phyloP scores from a whole-genome alignment of 148 eudicot species.

The Diospyros lotus region DNA sequence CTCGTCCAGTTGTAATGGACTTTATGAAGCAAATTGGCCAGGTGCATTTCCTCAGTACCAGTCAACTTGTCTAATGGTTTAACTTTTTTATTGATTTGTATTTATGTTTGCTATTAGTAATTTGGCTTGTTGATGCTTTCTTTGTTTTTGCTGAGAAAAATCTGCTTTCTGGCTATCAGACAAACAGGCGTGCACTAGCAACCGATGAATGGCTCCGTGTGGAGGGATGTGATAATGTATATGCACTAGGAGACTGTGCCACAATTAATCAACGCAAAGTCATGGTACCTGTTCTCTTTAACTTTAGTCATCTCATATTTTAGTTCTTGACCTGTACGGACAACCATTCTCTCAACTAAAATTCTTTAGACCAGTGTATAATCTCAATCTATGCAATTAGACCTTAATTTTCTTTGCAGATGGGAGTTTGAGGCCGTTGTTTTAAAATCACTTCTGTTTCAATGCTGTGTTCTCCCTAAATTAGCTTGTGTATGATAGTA shows the following conservation, averaged over 20 bases:
- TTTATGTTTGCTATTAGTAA: background rate
- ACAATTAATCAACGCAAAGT: slow-evolving; percentile 50
- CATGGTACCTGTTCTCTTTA: slow-evolving; percentile 27
- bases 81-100: background rate
- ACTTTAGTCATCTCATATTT: background rate
- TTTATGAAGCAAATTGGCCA: slow-evolving; percentile 66
- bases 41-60: slow-evolving; percentile 18
- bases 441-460: too few relatives aligned
- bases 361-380: background rate
- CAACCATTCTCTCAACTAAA: background rate
- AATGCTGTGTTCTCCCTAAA: too few relatives aligned
- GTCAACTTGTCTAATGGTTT: background rate
- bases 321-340: background rate
- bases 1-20: slow-evolving; percentile 54
- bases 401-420: background rate
- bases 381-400: background rate
- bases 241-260: slow-evolving; percentile 56
- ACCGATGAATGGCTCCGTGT: slow-evolving; percentile 60
- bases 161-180: slow-evolving; percentile 16
- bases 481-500: too few relatives aligned
- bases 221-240: slow-evolving; percentile 29
- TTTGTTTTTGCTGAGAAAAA: background rate
- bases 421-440: too few relatives aligned
- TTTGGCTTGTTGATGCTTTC: background rate
- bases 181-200: slow-evolving; percentile 45